Evolutionary conservation across 2,329 filamentous ascomycete species (phyloP), one percentile per base, ranked within the genome.

Genomic region (Calonectria henricotiae): DNA sequence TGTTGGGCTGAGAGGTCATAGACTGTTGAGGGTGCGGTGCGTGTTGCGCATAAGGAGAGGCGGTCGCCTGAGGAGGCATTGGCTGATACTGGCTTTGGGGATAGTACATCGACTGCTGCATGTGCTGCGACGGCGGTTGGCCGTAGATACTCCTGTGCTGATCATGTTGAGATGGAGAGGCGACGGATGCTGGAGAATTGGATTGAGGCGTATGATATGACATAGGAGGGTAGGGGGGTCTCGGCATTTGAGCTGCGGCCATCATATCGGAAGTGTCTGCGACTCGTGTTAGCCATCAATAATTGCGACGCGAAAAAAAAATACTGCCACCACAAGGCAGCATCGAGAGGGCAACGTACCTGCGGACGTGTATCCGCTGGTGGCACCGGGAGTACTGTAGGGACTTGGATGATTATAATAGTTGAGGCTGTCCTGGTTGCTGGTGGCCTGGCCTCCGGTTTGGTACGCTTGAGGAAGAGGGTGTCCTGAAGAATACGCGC

Each of bases 191-290:
- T 60, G 96, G 96, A 66, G 96, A 98, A 83, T 96, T 97, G 67
- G 95, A 97, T 85, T 98, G 95, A 66, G 95, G 95, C 20, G 95
- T 97, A 83, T 98, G 94, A 82, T 98, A 98, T 37, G 88, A 88
- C 80, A 98, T 97, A 71, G 94, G 94, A 76, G 95, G 95, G 81
- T 97, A 98, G 55, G 91, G 89, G 77, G 92, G 90, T 82, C 92
- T 90, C 83, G 94, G 93, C 93, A 91, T 88, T 80, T 86, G 84
- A 72, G 85, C 85, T 78, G 89, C 87, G 84, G 91, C 92, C 88
- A 90, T 92, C 86, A 91, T 91, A 75, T 91, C 89, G 84, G 87
- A 86, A 71, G 87, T 89, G 79, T 90, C 89, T 89, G 72, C 63
- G 44, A 65, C 65, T 61, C 5, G 20, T 49, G 20, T 80, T 71